These are phyloP conservation scores for Davidsoniella eucalypti DNA, from an alignment of 2,329 filamentous ascomycete genomes.

Conservation along the genomic window DNA sequence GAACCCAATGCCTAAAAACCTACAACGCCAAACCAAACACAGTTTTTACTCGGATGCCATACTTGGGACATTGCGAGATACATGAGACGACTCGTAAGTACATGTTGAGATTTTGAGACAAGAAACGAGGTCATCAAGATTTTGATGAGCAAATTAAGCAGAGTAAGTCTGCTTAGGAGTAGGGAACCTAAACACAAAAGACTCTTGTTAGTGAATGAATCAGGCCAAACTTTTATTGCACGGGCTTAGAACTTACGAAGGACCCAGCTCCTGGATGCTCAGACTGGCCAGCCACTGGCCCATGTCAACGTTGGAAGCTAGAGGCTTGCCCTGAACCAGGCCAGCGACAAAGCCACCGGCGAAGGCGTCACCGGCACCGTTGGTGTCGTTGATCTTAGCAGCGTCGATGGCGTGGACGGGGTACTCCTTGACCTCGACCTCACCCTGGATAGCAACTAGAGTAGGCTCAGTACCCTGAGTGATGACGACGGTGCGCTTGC, in stretches of 20 bases:
- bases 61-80: too few relatives aligned
- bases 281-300: conserved; percentile 92
- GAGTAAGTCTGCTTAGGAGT: conserved; percentile 67
- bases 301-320: conserved; percentile 70
- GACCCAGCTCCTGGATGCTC: conserved; percentile 88
- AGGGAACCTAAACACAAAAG: conserved; percentile 43
- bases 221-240: not conserved
- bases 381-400: conserved; percentile 83
- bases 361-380: conserved; percentile 92
- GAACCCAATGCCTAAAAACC: conserved; percentile 12
- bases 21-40: conserved; percentile 10
- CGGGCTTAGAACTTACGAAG: conserved; percentile 53
- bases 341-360: conserved; percentile 87
- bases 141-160: conserved; percentile 16
- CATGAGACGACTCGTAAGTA: not conserved
- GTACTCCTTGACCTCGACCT: conserved; percentile 57
- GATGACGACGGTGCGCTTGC: conserved; percentile 74
- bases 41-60: not conserved
- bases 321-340: conserved; percentile 64
- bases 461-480: conserved; percentile 92
- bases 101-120: conserved; percentile 12
- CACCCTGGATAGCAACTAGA: conserved; percentile 60
- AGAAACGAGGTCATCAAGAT: not conserved
- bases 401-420: conserved; percentile 64
- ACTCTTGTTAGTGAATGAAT: not conserved